Percentiles rank a stretch among this genome's conserved stretches.
Evolutionary conservation across 441 rosid species (phyloP).

Genomic region (Brassica hybrid): DNA sequence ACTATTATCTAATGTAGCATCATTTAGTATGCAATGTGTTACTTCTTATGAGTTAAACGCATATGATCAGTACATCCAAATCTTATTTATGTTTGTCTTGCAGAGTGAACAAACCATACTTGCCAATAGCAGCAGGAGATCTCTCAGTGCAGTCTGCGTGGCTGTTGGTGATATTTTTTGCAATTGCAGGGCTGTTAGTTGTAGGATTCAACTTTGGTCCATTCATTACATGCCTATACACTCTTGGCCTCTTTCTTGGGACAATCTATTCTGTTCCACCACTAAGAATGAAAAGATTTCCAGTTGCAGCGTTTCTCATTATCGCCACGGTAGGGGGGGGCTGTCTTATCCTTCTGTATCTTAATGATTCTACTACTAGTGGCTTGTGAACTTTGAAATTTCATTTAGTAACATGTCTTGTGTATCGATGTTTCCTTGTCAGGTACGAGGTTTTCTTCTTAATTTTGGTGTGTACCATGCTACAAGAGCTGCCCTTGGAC

Average conservation of each 20-base stretch:
- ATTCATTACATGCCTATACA: constrained; percentile 81
- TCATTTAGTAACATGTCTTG: not conserved
- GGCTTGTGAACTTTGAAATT: constrained; percentile 6
- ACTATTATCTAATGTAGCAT: not conserved
- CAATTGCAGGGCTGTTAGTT: constrained; percentile 68
- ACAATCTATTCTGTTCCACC: constrained; percentile 98
- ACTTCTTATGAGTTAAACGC: constrained; percentile 7
- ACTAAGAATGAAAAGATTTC: constrained; percentile 89
- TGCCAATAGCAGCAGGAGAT: constrained; percentile 99
- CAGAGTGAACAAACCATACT: constrained; percentile 98
- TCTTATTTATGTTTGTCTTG: constrained; percentile 41
- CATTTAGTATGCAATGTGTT: constrained; percentile 6
- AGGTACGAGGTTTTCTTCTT: constrained; percentile 97
- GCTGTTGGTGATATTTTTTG: constrained; percentile 82
- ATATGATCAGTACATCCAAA: constrained; percentile 2
- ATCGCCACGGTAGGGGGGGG: constrained; percentile 83
- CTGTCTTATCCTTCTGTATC: constrained; percentile 16
- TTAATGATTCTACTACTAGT: not conserved
- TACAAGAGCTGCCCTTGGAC: constrained; percentile 95
- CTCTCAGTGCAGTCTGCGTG: constrained; percentile 93
- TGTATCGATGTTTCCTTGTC: constrained; percentile 23
- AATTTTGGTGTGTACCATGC: constrained; percentile 94
- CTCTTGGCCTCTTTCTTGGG: constrained; percentile 86
- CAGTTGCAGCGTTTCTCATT: constrained; percentile 90
- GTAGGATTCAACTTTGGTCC: constrained; percentile 84